Conservation (phyloP, 495 filamentous ascomycete genomes). For the Pseudevernia furfuracea region DNA sequence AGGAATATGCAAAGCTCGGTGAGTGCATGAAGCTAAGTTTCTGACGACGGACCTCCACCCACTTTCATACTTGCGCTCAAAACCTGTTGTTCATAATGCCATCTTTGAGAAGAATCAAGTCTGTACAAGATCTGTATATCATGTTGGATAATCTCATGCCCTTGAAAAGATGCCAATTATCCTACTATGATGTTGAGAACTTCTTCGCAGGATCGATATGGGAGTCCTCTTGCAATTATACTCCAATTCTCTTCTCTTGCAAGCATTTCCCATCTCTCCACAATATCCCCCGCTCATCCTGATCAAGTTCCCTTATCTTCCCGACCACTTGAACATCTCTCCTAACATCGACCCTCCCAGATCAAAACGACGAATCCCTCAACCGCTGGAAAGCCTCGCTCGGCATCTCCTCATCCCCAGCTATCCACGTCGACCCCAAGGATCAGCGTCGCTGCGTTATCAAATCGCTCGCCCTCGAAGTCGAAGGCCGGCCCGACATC, state of each 20-base stretch:
- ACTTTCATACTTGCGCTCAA: not conserved
- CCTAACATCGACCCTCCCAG: slow-evolving; percentile 28
- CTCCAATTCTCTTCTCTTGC: slow-evolving; percentile 4
- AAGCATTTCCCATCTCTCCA: not conserved
- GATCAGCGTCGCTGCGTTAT: slow-evolving; percentile 59
- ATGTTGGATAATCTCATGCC: slow-evolving; percentile 4
- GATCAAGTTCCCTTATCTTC: not conserved
- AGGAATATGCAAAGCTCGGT: slow-evolving; percentile 90
- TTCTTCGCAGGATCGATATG: not conserved
- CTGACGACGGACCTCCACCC: slow-evolving; percentile 9
- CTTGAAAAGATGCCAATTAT: slow-evolving; percentile 4
- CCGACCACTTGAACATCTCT: not conserved
- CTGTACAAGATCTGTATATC: slow-evolving; percentile 2
- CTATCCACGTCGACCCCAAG: slow-evolving; percentile 47
- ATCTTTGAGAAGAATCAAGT: slow-evolving; percentile 6
- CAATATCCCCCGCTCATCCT: not conserved
- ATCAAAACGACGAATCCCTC: slow-evolving; percentile 79
- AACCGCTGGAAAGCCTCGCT: slow-evolving; percentile 96
- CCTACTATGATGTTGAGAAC: not conserved
- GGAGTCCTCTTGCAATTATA: not conserved
- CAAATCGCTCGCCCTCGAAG: slow-evolving; percentile 75
- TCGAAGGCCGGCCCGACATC: slow-evolving; percentile 70
- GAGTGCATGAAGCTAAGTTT: slow-evolving; percentile 33
- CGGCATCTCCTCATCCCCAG: slow-evolving; percentile 60
- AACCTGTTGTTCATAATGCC: not conserved